These are phyloP conservation scores for Bromus sterilis DNA, from an alignment of 176 grass and related monocot genomes.

Conservation along the genomic window DNA sequence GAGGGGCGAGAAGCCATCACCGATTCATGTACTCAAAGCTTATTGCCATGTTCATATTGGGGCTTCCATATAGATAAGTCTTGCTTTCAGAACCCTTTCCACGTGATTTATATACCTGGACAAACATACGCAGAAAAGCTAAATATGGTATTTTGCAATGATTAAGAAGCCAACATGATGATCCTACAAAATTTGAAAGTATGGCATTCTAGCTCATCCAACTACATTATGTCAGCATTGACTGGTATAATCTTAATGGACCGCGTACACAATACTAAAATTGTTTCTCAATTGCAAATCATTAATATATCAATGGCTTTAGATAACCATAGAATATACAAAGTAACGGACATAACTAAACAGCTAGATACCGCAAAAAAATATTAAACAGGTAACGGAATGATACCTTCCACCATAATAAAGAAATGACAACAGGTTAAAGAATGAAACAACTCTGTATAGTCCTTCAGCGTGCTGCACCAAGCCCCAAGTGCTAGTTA, in stretches of 20 bases:
- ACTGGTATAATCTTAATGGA: not conserved
- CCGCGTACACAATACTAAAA: no score
- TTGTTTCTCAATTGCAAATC: no score
- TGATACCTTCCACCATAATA: conserved; percentile 79
- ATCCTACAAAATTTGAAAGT: no score
- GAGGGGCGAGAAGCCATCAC: no score
- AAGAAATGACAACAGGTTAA: no score
- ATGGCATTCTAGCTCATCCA: conserved; percentile 9
- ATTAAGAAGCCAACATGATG: no score
- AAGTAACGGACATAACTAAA: no score
- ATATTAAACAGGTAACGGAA: no score
- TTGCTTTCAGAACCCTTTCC: conserved; percentile 86
- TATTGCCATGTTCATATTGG: conserved; percentile 96
- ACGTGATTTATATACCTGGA: conserved; percentile 88
- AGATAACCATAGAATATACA: no score
- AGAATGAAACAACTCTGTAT: no score
- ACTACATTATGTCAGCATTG: not conserved
- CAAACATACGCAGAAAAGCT: conserved; percentile 26
- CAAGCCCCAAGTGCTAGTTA: conserved; percentile 65
- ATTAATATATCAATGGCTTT: no score
- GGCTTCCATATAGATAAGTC: conserved; percentile 84
- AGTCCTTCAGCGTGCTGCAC: conserved; percentile 74
- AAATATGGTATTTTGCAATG: not conserved
- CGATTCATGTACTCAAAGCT: conserved; percentile 99
- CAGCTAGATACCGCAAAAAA: no score